Conservation (phyloP, 371 early-diverging fungal species). For the Lichtheimia ramosa region DNA sequence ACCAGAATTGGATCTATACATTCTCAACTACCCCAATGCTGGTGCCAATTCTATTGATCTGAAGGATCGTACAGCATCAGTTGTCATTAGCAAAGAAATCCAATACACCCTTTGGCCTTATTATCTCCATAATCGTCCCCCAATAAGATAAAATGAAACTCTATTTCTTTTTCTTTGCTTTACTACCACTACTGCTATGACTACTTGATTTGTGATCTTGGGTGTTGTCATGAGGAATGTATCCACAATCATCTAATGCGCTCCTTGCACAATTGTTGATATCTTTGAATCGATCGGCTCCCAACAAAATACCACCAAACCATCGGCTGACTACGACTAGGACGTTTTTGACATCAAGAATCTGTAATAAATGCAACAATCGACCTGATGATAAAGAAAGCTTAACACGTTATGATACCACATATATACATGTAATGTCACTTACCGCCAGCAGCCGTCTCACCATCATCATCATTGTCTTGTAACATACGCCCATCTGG, state of each 20-base stretch:
- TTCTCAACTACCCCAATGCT: slow-evolving; percentile 36
- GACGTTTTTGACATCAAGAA: slow-evolving; percentile 71
- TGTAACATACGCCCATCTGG: slow-evolving; percentile 59
- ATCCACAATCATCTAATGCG: slow-evolving; percentile 67
- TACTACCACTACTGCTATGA: background rate
- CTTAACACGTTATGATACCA: background rate
- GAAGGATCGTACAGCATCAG: background rate
- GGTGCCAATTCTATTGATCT: background rate
- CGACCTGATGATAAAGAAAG: slow-evolving; percentile 39
- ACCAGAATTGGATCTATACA: slow-evolving; percentile 43
- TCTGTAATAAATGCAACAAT: slow-evolving; percentile 76
- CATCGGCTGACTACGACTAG: slow-evolving; percentile 87
- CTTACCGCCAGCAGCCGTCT: slow-evolving; percentile 75
- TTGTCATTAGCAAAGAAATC: slow-evolving; percentile 2
- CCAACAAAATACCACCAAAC: slow-evolving; percentile 88
- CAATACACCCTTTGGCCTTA: background rate
- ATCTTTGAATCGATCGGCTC: slow-evolving; percentile 87
- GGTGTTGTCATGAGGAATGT: slow-evolving; percentile 37
- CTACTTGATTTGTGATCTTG: too few species aligned
- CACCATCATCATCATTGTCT: slow-evolving; percentile 85
- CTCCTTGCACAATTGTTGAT: slow-evolving; percentile 85
- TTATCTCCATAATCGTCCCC: background rate
- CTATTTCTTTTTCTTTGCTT: background rate
- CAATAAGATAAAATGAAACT: background rate
- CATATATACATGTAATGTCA: background rate